Evolutionary conservation across 331 rosid species (phyloP).

Genomic region (Ulmus americana): DNA sequence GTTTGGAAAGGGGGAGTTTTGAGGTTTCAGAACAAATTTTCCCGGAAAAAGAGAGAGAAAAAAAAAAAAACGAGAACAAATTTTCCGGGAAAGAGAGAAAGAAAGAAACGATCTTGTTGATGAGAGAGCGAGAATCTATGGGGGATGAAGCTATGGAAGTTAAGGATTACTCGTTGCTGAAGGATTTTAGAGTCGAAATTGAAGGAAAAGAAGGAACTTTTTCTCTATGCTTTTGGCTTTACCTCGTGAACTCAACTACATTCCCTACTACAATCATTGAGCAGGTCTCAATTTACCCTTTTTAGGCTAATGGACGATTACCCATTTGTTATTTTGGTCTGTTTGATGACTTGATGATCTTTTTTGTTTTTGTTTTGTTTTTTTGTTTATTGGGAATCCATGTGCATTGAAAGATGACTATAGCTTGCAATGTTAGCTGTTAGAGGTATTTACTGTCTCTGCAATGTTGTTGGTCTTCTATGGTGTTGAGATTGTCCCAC

Average conservation of each 20-base stretch:
- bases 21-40: neutral
- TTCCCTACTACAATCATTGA: constrained; percentile 60
- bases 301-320: neutral
- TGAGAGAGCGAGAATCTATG: constrained; percentile 25
- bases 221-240: constrained; percentile 78
- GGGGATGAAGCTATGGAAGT: constrained; percentile 32
- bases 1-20: neutral
- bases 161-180: constrained; percentile 45
- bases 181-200: constrained; percentile 56
- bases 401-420: neutral
- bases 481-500: too few species aligned
- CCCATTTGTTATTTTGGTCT: constrained; percentile 15
- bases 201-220: constrained; percentile 47
- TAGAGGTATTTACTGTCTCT: too few species aligned
- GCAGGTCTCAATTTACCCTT: constrained; percentile 35
- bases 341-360: neutral
- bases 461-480: too few species aligned
- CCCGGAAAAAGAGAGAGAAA: neutral
- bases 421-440: too few species aligned
- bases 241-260: constrained; percentile 45
- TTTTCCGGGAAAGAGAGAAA: neutral
- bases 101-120: constrained; percentile 8
- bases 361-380: neutral
- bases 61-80: neutral
- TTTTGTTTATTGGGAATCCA: neutral